Percentiles rank a stretch among this genome's conserved stretches.
Conservation (phyloP, 2,329 filamentous ascomycete species). For the Fusarium virguliforme region DNA sequence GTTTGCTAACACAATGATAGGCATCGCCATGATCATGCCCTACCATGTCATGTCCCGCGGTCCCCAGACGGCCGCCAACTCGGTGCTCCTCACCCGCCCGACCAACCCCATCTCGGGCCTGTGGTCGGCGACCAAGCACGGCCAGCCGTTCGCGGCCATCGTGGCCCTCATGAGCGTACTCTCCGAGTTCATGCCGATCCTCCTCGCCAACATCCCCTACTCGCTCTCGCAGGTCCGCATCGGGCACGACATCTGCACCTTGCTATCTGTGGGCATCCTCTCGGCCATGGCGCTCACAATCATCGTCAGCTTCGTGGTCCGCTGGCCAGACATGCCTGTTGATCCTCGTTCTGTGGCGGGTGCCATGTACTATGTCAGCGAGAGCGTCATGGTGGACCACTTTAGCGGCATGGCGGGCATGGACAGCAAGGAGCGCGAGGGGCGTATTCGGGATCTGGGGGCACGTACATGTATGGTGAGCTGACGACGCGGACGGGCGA, state of each 20-base stretch:
- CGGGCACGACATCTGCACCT: constrained; percentile 61
- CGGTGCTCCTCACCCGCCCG: constrained; percentile 60
- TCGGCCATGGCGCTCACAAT: constrained; percentile 62
- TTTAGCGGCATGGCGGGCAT: constrained; percentile 47
- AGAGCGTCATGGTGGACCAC: constrained; percentile 48
- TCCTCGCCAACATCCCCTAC: constrained; percentile 66
- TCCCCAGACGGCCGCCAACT: constrained; percentile 55
- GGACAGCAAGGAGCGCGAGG: constrained; percentile 41
- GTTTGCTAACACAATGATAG: constrained; percentile 50
- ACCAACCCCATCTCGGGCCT: constrained; percentile 65
- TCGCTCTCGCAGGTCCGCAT: constrained; percentile 59
- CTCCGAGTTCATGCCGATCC: constrained; percentile 66
- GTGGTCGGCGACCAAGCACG: constrained; percentile 48
- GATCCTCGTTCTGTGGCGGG: constrained; percentile 65
- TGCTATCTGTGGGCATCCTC: constrained; percentile 59
- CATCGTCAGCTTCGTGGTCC: constrained; percentile 58
- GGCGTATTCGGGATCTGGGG: constrained; percentile 47
- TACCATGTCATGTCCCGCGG: constrained; percentile 59
- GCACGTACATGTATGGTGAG: constrained; percentile 47
- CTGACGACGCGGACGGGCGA: constrained; percentile 41
- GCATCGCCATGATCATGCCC: constrained; percentile 63
- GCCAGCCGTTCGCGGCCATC: constrained; percentile 58
- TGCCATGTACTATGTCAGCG: constrained; percentile 61
- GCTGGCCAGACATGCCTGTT: constrained; percentile 63
- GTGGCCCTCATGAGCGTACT: constrained; percentile 62